These are phyloP conservation scores for Narthecium ossifragum DNA, from an alignment of 106 monocot genomes.

Conservation along the genomic window DNA sequence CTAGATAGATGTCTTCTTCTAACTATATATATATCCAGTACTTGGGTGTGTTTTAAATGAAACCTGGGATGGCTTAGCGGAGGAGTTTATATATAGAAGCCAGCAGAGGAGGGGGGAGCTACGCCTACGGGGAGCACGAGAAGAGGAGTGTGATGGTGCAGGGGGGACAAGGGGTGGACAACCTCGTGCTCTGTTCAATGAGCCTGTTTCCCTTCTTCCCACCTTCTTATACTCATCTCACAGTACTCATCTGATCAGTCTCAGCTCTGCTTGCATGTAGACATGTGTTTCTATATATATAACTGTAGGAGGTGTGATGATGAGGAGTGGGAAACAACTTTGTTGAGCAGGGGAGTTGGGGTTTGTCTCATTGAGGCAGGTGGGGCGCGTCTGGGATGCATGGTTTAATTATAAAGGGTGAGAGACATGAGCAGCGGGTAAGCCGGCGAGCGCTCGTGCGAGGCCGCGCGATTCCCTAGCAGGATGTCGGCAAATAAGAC, in stretches of 20 bases:
- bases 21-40: neutral
- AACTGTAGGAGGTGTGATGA: too few relatives aligned
- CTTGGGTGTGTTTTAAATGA: neutral
- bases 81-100: neutral
- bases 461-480: slow-evolving; percentile 10
- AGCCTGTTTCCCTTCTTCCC: neutral
- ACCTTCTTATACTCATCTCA: neutral
- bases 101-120: slow-evolving; percentile 12
- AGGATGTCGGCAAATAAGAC: too few relatives aligned
- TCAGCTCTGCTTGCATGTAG: neutral
- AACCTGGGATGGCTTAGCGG: neutral
- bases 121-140: slow-evolving; percentile 12
- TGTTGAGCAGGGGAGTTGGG: too few relatives aligned
- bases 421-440: slow-evolving; percentile 2
- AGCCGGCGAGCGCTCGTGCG: slow-evolving; percentile 14
- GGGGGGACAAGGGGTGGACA: slow-evolving; percentile 24
- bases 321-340: neutral
- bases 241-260: neutral
- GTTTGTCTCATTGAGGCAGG: too few relatives aligned
- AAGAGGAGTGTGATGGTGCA: neutral
- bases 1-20: too few relatives aligned
- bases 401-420: too few relatives aligned
- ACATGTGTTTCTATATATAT: neutral
- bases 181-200: slow-evolving; percentile 1
- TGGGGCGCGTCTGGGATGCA: too few relatives aligned